Conservation (phyloP, 2,329 filamentous ascomycete genomes). For the Alternaria burnsii region DNA sequence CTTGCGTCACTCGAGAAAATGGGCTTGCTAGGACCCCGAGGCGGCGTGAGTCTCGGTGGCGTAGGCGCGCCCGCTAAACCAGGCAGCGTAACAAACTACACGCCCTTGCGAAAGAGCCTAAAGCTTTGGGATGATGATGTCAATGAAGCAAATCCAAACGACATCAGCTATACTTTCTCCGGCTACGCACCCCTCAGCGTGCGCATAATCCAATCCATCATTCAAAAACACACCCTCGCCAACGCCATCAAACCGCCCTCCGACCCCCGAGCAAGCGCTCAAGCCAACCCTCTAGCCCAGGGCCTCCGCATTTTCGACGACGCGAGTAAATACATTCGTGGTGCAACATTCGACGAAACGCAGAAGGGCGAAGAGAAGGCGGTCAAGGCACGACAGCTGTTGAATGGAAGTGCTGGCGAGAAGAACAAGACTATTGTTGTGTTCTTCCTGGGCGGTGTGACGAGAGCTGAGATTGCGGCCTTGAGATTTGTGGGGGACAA, state of each 20-base stretch:
- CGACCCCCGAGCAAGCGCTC: constrained; percentile 44
- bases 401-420: constrained; percentile 69
- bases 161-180: constrained; percentile 97
- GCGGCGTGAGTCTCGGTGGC: constrained; percentile 58
- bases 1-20: constrained; percentile 88
- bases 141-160: constrained; percentile 91
- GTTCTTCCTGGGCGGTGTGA: constrained; percentile 98
- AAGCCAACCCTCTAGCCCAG: constrained; percentile 68
- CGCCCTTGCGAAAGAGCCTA: constrained; percentile 83
- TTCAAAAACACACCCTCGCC: constrained; percentile 85
- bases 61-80: constrained; percentile 42
- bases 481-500: constrained; percentile 87
- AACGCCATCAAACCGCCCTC: constrained; percentile 64
- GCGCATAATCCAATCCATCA: constrained; percentile 86
- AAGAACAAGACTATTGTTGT: constrained; percentile 84
- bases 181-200: constrained; percentile 95
- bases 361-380: constrained; percentile 95
- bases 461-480: constrained; percentile 94
- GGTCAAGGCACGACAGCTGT: constrained; percentile 81
- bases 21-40: constrained; percentile 76
- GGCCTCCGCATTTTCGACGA: constrained; percentile 97
- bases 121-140: constrained; percentile 95
- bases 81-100: constrained; percentile 78
- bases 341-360: constrained; percentile 88
- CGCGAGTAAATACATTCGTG: constrained; percentile 83